Conservation (phyloP, 495 filamentous ascomycete genomes). For the Tuber indicum region DNA sequence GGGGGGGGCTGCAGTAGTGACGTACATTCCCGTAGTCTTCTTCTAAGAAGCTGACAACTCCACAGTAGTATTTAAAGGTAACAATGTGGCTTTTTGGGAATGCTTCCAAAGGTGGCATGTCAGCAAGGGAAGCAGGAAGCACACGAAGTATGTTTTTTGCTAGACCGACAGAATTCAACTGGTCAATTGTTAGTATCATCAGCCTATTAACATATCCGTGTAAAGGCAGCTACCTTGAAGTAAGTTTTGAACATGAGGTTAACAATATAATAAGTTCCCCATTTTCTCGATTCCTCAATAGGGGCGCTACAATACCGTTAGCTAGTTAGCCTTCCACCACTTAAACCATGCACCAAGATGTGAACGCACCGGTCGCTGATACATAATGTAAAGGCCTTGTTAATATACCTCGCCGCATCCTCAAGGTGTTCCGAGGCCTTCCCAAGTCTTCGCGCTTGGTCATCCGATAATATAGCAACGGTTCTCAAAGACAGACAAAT, state of each 20-base stretch:
- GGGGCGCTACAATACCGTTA: conserved; percentile 55
- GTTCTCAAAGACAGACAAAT: conserved; percentile 73
- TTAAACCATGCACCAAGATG: not conserved
- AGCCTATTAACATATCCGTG: not conserved
- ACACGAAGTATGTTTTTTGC: conserved; percentile 84
- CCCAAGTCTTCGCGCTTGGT: conserved; percentile 48
- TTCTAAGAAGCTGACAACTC: conserved; percentile 81
- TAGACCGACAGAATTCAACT: conserved; percentile 76
- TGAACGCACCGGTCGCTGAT: conserved; percentile 71
- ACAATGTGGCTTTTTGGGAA: conserved; percentile 87
- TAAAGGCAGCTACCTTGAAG: conserved; percentile 59
- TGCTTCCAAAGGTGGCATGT: conserved; percentile 64
- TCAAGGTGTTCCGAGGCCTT: conserved; percentile 57
- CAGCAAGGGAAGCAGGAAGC: conserved; percentile 62
- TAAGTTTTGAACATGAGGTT: conserved; percentile 97
- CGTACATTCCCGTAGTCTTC: conserved; percentile 63
- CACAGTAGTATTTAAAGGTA: conserved; percentile 94
- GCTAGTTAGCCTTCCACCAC: not conserved
- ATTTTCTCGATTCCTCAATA: conserved; percentile 86
- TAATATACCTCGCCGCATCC: conserved; percentile 80
- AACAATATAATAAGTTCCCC: conserved; percentile 88
- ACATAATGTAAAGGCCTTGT: conserved; percentile 81
- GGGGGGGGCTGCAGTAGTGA: not conserved
- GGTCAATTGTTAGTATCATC: conserved; percentile 14
- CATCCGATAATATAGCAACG: conserved; percentile 85